Conservation (phyloP, 495 filamentous ascomycete species). For the Neohortaea acidophila region DNA sequence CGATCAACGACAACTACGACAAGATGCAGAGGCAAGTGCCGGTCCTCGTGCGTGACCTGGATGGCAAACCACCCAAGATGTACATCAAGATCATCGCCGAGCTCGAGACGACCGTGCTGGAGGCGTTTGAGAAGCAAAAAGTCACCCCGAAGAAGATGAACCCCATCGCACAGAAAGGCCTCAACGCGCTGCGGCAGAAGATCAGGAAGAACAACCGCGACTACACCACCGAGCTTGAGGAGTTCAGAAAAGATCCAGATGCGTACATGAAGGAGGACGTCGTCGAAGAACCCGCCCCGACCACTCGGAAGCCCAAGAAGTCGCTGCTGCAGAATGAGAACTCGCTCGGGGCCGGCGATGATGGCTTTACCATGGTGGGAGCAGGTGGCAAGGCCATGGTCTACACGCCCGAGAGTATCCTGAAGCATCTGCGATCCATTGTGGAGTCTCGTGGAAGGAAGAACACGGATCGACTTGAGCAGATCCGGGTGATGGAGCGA, state of each 20-base stretch:
- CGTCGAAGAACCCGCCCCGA: constrained; percentile 44
- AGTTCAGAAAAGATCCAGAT: constrained; percentile 69
- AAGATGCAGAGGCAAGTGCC: constrained; percentile 83
- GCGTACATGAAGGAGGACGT: constrained; percentile 76
- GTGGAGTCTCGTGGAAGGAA: constrained; percentile 94
- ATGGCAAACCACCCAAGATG: constrained; percentile 62
- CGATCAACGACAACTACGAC: constrained; percentile 79
- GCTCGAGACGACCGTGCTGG: constrained; percentile 89
- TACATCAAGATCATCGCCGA: constrained; percentile 90
- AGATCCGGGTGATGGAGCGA: constrained; percentile 95
- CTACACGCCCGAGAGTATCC: constrained; percentile 93
- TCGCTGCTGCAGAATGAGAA: constrained; percentile 26
- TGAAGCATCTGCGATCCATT: constrained; percentile 87
- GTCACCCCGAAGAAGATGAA: constrained; percentile 97
- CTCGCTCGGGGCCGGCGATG: constrained; percentile 41
- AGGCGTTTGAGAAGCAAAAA: constrained; percentile 87
- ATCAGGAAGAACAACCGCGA: constrained; percentile 98
- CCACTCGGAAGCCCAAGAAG: constrained; percentile 34
- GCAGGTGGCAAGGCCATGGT: constrained; percentile 71
- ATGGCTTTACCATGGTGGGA: constrained; percentile 75
- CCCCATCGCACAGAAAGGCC: constrained; percentile 76
- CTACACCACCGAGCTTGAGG: constrained; percentile 71
- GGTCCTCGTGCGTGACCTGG: constrained; percentile 51
- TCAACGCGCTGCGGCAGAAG: constrained; percentile 92
- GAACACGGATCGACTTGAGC: constrained; percentile 88